Conservation (phyloP, 176 grass and related monocot genomes). For the Microstegium vimineum region DNA sequence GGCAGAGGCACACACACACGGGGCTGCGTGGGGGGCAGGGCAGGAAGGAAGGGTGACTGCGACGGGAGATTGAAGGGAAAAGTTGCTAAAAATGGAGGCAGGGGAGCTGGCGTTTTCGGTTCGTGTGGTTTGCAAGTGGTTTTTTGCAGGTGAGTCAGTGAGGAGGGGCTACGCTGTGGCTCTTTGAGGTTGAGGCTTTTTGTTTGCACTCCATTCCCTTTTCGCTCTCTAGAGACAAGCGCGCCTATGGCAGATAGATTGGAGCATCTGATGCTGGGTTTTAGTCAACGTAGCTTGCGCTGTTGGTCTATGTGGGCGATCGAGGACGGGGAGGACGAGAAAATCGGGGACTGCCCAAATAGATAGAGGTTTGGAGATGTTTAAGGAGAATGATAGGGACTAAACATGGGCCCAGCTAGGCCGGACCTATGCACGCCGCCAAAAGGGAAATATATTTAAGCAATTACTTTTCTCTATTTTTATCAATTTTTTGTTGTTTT, state of each 20-base stretch:
- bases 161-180: not conserved
- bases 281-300: conserved; percentile 1
- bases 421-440: not conserved
- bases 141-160: conserved; percentile 30
- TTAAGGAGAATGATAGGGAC: not conserved
- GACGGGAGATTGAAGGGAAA: conserved; percentile 23
- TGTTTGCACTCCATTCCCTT: not conserved
- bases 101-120: conserved; percentile 35
- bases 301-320: conserved; percentile 4
- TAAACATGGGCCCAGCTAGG: not conserved
- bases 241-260: not conserved
- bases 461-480: too few relatives aligned
- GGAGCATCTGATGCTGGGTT: conserved; percentile 20
- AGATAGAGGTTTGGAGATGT: too few relatives aligned
- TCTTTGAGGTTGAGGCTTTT: conserved; percentile 6
- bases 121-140: conserved; percentile 43
- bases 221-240: not conserved
- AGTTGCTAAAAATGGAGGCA: conserved; percentile 33
- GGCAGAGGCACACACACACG: not conserved
- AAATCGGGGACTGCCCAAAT: too few relatives aligned
- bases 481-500: too few relatives aligned
- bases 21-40: too few relatives aligned
- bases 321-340: not conserved
- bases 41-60: too few relatives aligned
- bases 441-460: too few relatives aligned